A percentile compares a stretch with the other conserved stretches of the same genome.
Evolutionary conservation across 192 early-diverging fungal genomes (phyloP).

Genomic region (Helicostylum pulchrum): DNA sequence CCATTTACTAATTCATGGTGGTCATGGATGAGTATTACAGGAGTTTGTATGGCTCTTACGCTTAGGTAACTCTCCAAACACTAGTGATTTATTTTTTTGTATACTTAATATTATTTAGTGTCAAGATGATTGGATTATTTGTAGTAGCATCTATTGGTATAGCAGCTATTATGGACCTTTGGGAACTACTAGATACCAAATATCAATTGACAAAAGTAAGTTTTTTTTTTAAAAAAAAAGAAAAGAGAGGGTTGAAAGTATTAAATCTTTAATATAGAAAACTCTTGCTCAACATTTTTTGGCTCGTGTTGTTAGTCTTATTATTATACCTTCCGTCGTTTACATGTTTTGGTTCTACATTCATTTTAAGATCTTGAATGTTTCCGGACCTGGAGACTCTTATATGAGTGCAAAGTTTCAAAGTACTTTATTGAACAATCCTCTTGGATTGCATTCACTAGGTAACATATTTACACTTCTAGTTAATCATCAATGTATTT

Average conservation of each 20-base stretch:
- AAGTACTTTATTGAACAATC: constrained; percentile 73
- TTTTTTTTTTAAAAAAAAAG: not conserved
- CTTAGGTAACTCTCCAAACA: constrained; percentile 22
- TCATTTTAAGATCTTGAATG: constrained; percentile 83
- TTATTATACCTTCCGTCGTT: constrained; percentile 71
- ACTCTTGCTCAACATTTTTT: constrained; percentile 79
- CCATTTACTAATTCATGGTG: constrained; percentile 82
- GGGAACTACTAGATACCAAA: constrained; percentile 85
- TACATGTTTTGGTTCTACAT: constrained; percentile 90
- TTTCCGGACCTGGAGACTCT: constrained; percentile 85
- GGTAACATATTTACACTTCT: constrained; percentile 35
- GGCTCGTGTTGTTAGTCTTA: constrained; percentile 79
- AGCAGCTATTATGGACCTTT: constrained; percentile 84
- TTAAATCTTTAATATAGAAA: constrained; percentile 27
- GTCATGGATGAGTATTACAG: constrained; percentile 79
- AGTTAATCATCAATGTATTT: not conserved
- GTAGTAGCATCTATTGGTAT: constrained; percentile 80
- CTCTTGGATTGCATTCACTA: constrained; percentile 55
- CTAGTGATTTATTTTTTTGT: not conserved
- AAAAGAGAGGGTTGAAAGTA: not conserved
- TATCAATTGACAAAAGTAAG: constrained; percentile 64
- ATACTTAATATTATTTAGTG: constrained; percentile 37
- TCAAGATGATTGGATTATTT: constrained; percentile 96
- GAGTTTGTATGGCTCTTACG: constrained; percentile 75
- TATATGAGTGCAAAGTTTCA: constrained; percentile 93